Conservation (phyloP, 495 filamentous ascomycete genomes). For the Neurospora sp. region DNA sequence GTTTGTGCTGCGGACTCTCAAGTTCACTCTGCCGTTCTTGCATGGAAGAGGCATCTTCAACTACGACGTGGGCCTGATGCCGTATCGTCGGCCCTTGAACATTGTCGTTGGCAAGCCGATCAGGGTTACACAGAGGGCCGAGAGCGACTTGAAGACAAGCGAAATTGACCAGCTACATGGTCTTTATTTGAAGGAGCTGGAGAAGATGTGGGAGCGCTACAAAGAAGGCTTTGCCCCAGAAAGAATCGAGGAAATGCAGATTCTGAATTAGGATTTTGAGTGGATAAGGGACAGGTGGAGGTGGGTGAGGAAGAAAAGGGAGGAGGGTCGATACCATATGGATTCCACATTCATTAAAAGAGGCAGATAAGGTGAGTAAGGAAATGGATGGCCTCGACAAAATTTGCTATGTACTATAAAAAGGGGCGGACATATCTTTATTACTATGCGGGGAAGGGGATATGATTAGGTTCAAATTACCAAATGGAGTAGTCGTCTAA, state of each 20-base stretch:
- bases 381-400: neutral
- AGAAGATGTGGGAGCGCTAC: constrained; percentile 75
- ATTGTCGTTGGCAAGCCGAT: constrained; percentile 81
- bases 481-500: neutral
- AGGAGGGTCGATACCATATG: neutral
- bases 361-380: neutral
- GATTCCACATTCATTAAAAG: neutral
- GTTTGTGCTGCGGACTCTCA: constrained; percentile 67
- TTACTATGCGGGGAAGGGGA: neutral
- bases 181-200: constrained; percentile 67
- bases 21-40: constrained; percentile 88
- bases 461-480: neutral
- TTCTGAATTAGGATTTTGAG: constrained; percentile 49
- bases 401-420: neutral
- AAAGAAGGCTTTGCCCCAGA: constrained; percentile 76
- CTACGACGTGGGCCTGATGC: constrained; percentile 93
- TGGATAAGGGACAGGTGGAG: neutral
- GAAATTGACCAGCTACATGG: constrained; percentile 76
- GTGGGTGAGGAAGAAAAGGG: neutral
- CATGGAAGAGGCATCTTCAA: constrained; percentile 93
- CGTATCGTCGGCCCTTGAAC: constrained; percentile 78
- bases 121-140: constrained; percentile 37
- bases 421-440: neutral
- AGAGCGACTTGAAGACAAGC: constrained; percentile 45
- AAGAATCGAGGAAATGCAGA: constrained; percentile 62